Evolutionary conservation across 2,329 filamentous ascomycete genomes (phyloP).

Genomic region (Raffaelea deltoideospora): DNA sequence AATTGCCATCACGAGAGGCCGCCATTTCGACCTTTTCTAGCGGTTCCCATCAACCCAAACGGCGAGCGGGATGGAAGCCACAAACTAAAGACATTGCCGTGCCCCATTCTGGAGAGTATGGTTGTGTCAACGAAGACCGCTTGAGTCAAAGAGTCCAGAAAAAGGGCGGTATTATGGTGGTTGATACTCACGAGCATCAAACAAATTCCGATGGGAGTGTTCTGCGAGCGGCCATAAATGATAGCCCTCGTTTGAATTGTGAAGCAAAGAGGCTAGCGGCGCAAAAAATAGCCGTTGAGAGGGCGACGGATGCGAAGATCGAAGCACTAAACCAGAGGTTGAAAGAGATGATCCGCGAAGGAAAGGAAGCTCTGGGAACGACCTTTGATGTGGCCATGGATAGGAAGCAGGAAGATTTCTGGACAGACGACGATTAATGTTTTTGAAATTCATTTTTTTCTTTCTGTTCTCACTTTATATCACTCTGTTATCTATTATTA

Average conservation of each 20-base stretch:
- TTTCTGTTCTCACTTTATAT: neutral
- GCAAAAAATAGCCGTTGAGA: constrained; percentile 56
- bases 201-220: too few species aligned
- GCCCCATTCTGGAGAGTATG: too few species aligned
- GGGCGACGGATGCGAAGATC: constrained; percentile 65
- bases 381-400: constrained; percentile 44
- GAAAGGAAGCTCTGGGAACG: constrained; percentile 70
- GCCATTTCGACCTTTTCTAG: too few species aligned
- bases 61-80: too few species aligned
- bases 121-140: too few species aligned
- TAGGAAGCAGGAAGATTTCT: constrained; percentile 15
- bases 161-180: too few species aligned
- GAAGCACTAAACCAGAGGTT: constrained; percentile 65
- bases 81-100: too few species aligned
- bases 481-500: too few species aligned
- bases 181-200: too few species aligned
- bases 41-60: too few species aligned
- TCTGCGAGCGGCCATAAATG: constrained; percentile 10
- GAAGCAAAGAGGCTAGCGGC: constrained; percentile 64
- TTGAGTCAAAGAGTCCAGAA: too few species aligned
- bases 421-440: constrained; percentile 8
- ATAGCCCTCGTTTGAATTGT: constrained; percentile 37
- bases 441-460: constrained; percentile 1
- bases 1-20: too few species aligned
- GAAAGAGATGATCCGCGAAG: constrained; percentile 77